Base-by-base conservation (phyloP, 2,329 filamentous ascomycete genomes). In the Aspergillus luchuensis region DNA sequence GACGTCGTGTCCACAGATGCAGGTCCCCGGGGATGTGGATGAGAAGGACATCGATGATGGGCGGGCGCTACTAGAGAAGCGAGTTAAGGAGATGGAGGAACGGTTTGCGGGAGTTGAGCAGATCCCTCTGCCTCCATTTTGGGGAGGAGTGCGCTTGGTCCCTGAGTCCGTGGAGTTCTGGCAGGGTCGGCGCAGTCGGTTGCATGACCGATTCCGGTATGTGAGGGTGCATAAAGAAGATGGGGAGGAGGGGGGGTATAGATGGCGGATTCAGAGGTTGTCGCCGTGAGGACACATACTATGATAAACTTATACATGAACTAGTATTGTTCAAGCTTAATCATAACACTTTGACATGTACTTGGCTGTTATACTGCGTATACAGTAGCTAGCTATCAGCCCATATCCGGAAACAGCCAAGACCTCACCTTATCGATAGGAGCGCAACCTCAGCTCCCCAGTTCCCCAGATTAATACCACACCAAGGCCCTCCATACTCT, bases 181-280 rank as follows among this genome's bases (percentile, higher is more conserved):
- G 86, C 93, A 97, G 82, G 95, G 95, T 2, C 85, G 95, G 69
- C 85, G 91, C 73, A 97, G 89, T 78, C 84, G 95, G 61, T 79
- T 99, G 76, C 95, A 99, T 79, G 95, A 99, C 82, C 89, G 95
- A 23, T 98, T 99, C 75, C 85, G 88, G 63, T 98, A 97, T 78
- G 86, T 87, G 58, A 87, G 85, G 74, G 82, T 85, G 53, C 78
- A 95, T 67, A 84, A 91, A 69, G 87, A 91, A 69, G 28, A 30
- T 11, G 28, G 28, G 10, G 69, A 68, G 11, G 69, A 69, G n/a
- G 66, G 60, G 47, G 67, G 93, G 74, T 74, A 72, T 66, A 67
- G 67, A 58, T 79, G 77, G 77, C 66, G 70, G 51, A 66, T 79
- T 59, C 70, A 79, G 64, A 66, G 77, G 54, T 63, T 79, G 56